Evolutionary conservation across 1,284 basidiomycete species (phyloP), one percentile per base, ranked within the genome.

Genomic region (Boletus coffeatus): DNA sequence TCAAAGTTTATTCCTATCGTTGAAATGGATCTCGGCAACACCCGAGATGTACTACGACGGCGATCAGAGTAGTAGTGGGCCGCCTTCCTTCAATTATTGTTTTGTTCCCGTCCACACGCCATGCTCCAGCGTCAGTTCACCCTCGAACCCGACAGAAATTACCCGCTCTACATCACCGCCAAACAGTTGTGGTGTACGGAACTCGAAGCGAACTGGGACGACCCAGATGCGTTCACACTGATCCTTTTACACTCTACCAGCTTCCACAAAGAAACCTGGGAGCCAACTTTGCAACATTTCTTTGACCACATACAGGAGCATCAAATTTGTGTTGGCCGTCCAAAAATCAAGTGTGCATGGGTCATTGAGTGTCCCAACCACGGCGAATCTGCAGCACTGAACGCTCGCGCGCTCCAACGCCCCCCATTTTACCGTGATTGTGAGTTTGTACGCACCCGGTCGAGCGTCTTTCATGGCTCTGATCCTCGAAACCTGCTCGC

Each of bases 191-290:
- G 78, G 79, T 64, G 74, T n/a, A 71, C 78, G 5, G 74, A 75
- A 46, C 72, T 78, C 59, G 76, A 76, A 21, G 65, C 65, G 1
- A 64, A 77, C 63, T 70, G 72, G 56, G 66, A 68, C 21, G 67
- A 70, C 56, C 74, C 74, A 9, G 71, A 78, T 39, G 82, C 81
- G 2, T 69, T 80, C 62, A 87, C 85, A 0, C 74, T 87, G 32
- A 75, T 88, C 48, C 68, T 85, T 25, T 75, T 87, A 4, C 86
- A 88, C 68, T 82, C 84, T 2, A 87, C 86, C 2, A 85, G 84
- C 68, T 86, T 85, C 68, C 85, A 86, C 74, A 88, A 87, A 69
- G 86, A 88, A 71, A 83, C 80, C 2, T 88, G 85, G 86, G 83
- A 85, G 66, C 83, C 86, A 2, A 79, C 81, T 3, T 66, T 87